These are phyloP conservation scores for Obelidium mucronatum DNA, from an alignment of 192 early-diverging fungal genomes.

Conservation along the genomic window DNA sequence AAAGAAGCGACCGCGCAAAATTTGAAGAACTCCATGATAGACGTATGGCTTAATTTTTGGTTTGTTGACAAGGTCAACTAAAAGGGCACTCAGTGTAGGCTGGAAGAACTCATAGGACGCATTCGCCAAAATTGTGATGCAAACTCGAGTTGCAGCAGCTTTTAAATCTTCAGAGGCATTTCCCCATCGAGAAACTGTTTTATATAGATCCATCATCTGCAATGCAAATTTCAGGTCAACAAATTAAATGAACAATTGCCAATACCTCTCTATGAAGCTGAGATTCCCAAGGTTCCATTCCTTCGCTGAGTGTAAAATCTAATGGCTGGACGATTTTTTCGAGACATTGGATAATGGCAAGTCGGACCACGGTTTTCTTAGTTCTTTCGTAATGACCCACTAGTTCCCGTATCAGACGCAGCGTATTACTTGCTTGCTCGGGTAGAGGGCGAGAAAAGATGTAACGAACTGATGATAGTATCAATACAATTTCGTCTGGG, in stretches of 20 bases:
- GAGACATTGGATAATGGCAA: conserved; percentile 53
- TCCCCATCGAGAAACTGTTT: conserved; percentile 49
- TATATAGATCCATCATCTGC: conserved; percentile 48
- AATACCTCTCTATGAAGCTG: conserved; percentile 41
- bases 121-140: conserved; percentile 54
- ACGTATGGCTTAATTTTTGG: conserved; percentile 46
- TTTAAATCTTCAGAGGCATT: conserved; percentile 48
- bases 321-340: conserved; percentile 57
- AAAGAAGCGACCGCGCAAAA: conserved; percentile 56
- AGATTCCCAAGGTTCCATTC: conserved; percentile 39
- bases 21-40: conserved; percentile 50
- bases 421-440: conserved; percentile 32
- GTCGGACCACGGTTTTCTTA: conserved; percentile 50
- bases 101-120: conserved; percentile 50
- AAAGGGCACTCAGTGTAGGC: conserved; percentile 42
- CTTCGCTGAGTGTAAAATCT: conserved; percentile 39
- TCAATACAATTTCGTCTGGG: conserved; percentile 53
- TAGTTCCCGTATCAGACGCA: conserved; percentile 46
- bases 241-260: too few relatives aligned
- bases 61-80: conserved; percentile 44
- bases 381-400: conserved; percentile 39
- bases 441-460: conserved; percentile 43
- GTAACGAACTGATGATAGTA: conserved; percentile 51
- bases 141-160: conserved; percentile 42
- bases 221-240: not conserved